These are phyloP conservation scores for Erodium texanum DNA, from an alignment of 441 rosid genomes.

Conservation along the genomic window DNA sequence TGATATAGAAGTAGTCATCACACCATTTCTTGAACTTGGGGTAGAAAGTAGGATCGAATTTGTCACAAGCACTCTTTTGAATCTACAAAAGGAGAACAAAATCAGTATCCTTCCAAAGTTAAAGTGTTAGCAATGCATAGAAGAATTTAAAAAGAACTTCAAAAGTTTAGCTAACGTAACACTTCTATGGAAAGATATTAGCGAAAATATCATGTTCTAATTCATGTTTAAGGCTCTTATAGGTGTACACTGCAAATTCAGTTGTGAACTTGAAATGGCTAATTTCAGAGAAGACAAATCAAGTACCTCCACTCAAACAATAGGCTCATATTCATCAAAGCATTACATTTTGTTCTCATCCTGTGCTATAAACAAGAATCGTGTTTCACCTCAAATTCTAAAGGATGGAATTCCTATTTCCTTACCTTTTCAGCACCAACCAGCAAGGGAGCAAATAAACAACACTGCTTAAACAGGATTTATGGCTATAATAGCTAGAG, in stretches of 20 bases:
- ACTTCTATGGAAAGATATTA: not conserved
- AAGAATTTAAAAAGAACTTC: not conserved
- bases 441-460: not conserved
- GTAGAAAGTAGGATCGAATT: constrained; percentile 80
- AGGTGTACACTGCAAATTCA: constrained; percentile 6
- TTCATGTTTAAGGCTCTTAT: not conserved
- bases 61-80: constrained; percentile 78
- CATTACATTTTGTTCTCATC: not conserved
- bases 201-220: not conserved
- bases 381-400: not conserved
- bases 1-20: constrained; percentile 85
- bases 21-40: constrained; percentile 95
- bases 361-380: not conserved
- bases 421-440: not conserved
- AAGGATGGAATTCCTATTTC: not conserved
- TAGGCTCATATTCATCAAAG: not conserved
- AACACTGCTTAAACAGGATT: not conserved
- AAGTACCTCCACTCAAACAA: not conserved
- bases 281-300: not conserved
- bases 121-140: not conserved
- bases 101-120: constrained; percentile 10
- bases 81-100: constrained; percentile 31
- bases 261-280: not conserved
- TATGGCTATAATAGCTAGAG: not conserved
- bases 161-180: not conserved